These are phyloP conservation scores for Fusarium coicis DNA, from an alignment of 2,329 filamentous ascomycete genomes.

Conservation along the genomic window DNA sequence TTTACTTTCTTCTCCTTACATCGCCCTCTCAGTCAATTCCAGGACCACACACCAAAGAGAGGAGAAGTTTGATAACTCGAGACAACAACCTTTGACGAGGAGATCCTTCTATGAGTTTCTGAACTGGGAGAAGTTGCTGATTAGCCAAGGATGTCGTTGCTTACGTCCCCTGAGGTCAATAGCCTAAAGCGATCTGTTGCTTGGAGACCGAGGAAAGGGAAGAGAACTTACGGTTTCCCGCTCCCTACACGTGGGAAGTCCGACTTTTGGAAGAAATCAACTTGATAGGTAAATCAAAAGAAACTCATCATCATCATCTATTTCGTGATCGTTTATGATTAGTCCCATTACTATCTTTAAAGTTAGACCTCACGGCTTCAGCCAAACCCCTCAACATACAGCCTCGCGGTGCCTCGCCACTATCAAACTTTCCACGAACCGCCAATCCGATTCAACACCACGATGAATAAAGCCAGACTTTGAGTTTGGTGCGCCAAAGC, in stretches of 20 bases:
- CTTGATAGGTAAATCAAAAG: not conserved
- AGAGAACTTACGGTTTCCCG: not conserved
- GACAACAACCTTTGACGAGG: not conserved
- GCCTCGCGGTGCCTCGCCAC: not conserved
- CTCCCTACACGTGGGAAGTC: not conserved
- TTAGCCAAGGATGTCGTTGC: no score
- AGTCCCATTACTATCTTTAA: not conserved
- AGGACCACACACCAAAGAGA: not conserved
- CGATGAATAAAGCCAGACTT: not conserved
- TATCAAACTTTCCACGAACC: not conserved
- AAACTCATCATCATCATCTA: no score
- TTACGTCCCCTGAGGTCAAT: not conserved
- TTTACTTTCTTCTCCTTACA: not conserved
- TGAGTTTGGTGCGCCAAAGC: not conserved
- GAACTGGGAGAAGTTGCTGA: not conserved
- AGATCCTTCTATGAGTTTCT: not conserved
- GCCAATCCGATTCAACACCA: not conserved
- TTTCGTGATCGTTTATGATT: not conserved
- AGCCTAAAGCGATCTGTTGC: not conserved
- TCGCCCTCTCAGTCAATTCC: not conserved
- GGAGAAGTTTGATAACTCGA: not conserved
- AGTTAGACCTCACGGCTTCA: not conserved
- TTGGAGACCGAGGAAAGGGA: not conserved
- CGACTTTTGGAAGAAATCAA: not conserved
- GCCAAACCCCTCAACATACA: not conserved